phyloP scores from a whole-genome alignment of 2,329 filamentous ascomycete genomes.

The Gliomastix tumulicola region DNA sequence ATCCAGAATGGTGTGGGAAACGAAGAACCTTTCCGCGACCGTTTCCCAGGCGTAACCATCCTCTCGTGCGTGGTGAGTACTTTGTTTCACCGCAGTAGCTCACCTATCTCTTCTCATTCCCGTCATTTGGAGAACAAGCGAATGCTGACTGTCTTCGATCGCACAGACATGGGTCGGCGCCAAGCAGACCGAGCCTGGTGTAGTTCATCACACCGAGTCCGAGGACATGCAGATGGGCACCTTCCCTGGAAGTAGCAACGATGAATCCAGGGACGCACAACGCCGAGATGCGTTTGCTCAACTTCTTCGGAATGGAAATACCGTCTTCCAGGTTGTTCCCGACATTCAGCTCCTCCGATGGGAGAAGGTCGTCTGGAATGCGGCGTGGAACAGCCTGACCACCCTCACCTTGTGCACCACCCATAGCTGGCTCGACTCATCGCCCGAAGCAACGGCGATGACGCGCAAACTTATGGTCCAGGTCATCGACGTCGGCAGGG shows the following conservation, averaged over 20 bases:
- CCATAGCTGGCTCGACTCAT: slow-evolving; percentile 38
- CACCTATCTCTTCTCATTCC: too few relatives aligned
- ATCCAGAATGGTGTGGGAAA: slow-evolving; percentile 67
- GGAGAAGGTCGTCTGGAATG: slow-evolving; percentile 55
- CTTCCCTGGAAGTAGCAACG: slow-evolving; percentile 28
- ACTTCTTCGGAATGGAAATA: slow-evolving; percentile 31
- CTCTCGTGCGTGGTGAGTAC: slow-evolving; percentile 48
- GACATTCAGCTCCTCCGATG: slow-evolving; percentile 52
- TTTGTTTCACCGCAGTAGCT: too few relatives aligned
- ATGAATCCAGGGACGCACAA: slow-evolving; percentile 19
- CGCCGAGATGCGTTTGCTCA: slow-evolving; percentile 31
- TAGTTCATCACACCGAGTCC: slow-evolving; percentile 40
- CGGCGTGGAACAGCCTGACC: slow-evolving; percentile 53
- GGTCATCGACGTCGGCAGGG: slow-evolving; percentile 47
- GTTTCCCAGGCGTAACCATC: slow-evolving; percentile 54
- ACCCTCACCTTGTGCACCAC: slow-evolving; percentile 48
- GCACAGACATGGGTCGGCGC: slow-evolving; percentile 45
- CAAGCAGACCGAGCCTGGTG: slow-evolving; percentile 38
- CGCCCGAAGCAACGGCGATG: slow-evolving; percentile 34
- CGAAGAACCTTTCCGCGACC: slow-evolving; percentile 55
- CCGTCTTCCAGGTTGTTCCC: slow-evolving; percentile 36
- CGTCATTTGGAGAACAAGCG: too few relatives aligned
- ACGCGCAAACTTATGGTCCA: slow-evolving; percentile 46
- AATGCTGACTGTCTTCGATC: too few relatives aligned
- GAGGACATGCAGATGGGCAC: slow-evolving; percentile 50